Evolutionary conservation across 306 rosid genomes (phyloP).

Genomic region (Coriaria nepalensis): DNA sequence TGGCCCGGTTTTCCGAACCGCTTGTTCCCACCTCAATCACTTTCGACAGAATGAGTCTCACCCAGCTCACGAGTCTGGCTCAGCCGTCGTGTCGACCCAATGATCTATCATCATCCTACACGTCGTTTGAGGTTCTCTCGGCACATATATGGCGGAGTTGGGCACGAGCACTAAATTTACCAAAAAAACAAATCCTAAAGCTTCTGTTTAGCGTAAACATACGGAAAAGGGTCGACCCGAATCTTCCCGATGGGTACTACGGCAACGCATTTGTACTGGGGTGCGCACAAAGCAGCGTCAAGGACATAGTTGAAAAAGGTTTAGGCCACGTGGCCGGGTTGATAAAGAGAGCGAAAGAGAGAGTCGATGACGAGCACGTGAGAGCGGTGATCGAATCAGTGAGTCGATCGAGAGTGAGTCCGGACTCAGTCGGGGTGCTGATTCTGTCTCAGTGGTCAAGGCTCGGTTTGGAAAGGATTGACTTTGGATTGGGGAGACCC

Average conservation of each 20-base stretch:
- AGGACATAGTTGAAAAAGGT: slow-evolving; percentile 40
- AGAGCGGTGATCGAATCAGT: slow-evolving; percentile 46
- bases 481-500: slow-evolving; percentile 56
- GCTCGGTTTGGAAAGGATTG: slow-evolving; percentile 66
- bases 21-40: slow-evolving; percentile 44
- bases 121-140: slow-evolving; percentile 64
- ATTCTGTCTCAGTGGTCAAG: slow-evolving; percentile 89
- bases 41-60: slow-evolving; percentile 26
- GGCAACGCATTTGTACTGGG: slow-evolving; percentile 83
- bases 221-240: slow-evolving; percentile 51
- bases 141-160: slow-evolving; percentile 92
- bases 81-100: slow-evolving; percentile 15
- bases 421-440: slow-evolving; percentile 71
- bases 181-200: slow-evolving; percentile 46
- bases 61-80: slow-evolving; percentile 29
- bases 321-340: slow-evolving; percentile 34
- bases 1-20: slow-evolving; percentile 35
- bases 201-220: slow-evolving; percentile 65
- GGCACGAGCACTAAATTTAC: slow-evolving; percentile 59
- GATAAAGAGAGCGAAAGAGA: slow-evolving; percentile 55
- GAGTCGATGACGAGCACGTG: slow-evolving; percentile 56
- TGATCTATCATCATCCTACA: slow-evolving; percentile 13
- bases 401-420: slow-evolving; percentile 41
- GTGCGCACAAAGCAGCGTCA: slow-evolving; percentile 47
- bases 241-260: slow-evolving; percentile 60